Evolutionary conservation across 805 yeast species (phyloP).

Genomic region (Schizosaccharomyces lindneri): DNA sequence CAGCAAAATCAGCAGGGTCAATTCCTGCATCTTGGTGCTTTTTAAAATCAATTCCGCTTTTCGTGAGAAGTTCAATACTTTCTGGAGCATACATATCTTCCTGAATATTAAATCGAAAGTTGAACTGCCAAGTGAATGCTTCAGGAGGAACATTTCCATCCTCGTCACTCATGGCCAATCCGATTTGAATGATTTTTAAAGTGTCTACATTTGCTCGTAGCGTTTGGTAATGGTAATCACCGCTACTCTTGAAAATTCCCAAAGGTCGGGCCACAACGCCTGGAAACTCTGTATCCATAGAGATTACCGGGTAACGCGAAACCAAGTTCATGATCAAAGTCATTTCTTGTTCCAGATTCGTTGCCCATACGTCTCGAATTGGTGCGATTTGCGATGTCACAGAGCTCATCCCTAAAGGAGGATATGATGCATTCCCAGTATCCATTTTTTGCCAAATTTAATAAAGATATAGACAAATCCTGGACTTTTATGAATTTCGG

Average conservation of each 20-base stretch:
- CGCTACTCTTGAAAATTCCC: slow-evolving; percentile 68
- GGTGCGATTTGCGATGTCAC: background rate
- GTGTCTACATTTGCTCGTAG: slow-evolving; percentile 77
- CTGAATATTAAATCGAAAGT: slow-evolving; percentile 55
- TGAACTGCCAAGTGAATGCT: slow-evolving; percentile 75
- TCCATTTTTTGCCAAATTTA: background rate
- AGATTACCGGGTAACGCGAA: slow-evolving; percentile 16
- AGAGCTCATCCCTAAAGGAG: background rate
- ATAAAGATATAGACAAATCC: no score
- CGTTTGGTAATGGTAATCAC: slow-evolving; percentile 90
- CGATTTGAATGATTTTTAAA: slow-evolving; percentile 63
- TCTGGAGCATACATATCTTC: slow-evolving; percentile 70
- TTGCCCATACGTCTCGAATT: slow-evolving; percentile 16
- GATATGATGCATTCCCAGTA: background rate
- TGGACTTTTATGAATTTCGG: no score
- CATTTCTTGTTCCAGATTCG: slow-evolving; percentile 20
- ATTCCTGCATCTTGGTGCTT: slow-evolving; percentile 57
- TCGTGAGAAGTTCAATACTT: slow-evolving; percentile 51
- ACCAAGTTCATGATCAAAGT: slow-evolving; percentile 16
- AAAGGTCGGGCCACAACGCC: slow-evolving; percentile 92
- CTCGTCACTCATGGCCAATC: slow-evolving; percentile 46
- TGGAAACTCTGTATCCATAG: slow-evolving; percentile 75
- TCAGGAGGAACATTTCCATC: slow-evolving; percentile 35
- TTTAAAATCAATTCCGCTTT: slow-evolving; percentile 61
- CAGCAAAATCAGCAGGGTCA: slow-evolving; percentile 57